These are phyloP conservation scores for Pythium apleroticum DNA, from an alignment of 352 stramenopile species.

Conservation along the genomic window DNA sequence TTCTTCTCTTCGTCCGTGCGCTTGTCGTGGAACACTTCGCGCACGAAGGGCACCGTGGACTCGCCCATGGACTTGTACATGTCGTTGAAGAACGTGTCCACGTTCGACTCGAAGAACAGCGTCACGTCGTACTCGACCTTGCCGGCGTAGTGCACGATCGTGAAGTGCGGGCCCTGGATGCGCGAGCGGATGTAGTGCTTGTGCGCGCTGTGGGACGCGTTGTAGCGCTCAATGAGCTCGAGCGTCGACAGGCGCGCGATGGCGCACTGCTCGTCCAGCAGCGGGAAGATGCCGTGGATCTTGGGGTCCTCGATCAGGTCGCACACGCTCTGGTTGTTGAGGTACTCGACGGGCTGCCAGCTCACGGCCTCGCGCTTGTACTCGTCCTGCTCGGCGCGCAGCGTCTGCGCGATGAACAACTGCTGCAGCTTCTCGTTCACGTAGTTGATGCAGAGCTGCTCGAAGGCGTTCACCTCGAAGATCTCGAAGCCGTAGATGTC, in stretches of 20 bases:
- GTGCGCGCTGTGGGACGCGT: constrained; percentile 63
- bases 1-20: constrained; percentile 78
- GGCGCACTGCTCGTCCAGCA: constrained; percentile 80
- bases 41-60: constrained; percentile 71
- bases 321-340: constrained; percentile 89
- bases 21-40: constrained; percentile 80
- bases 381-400: constrained; percentile 78
- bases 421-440: constrained; percentile 89
- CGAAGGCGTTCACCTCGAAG: constrained; percentile 89
- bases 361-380: constrained; percentile 74
- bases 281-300: constrained; percentile 76
- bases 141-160: constrained; percentile 82
- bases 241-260: constrained; percentile 70
- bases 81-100: constrained; percentile 86
- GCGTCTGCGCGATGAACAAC: constrained; percentile 84
- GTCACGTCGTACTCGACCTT: constrained; percentile 88
- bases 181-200: constrained; percentile 76
- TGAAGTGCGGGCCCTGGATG: constrained; percentile 71
- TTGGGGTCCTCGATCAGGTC: constrained; percentile 88
- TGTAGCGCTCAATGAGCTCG: constrained; percentile 79
- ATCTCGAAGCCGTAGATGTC: constrained; percentile 93
- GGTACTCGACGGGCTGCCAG: constrained; percentile 78
- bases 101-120: constrained; percentile 83
- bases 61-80: constrained; percentile 71
- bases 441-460: constrained; percentile 92